Evolutionary conservation across 139 green algal species (phyloP), one percentile per base, ranked within the genome.

Genomic region (Diplosphaera chodatii): DNA sequence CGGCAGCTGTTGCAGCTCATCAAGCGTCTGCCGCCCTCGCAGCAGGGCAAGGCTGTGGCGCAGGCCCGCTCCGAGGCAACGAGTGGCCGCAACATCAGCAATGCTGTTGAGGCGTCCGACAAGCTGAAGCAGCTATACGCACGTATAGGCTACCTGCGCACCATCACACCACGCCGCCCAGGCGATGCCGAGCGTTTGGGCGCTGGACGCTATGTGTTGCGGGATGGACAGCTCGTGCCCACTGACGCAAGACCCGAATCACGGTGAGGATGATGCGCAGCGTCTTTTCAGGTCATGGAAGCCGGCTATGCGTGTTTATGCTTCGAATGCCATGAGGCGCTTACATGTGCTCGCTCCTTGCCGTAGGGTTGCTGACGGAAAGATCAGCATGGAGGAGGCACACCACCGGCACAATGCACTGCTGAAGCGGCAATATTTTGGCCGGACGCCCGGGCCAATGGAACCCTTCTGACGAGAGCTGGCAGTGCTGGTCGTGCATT

Each of bases 361-460:
- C n/a, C n/a, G 68, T 78, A 93, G 89, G 29, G 89, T 89, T 0
- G 82, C 84, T 0, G 86, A 93, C 55, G 83, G 85, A 32, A 84
- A 71, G 5, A 81, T 93, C 1, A 76, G 64, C 30, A 82, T 85
- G 70, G 75, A 89, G 0, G 89, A 94, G 22, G 88, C 85, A 27
- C 64, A 75, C 22, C 48, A 73, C 31, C 74, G 75, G 18, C 83
- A 91, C 55, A 33, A 88, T 1, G 70, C 73, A 63, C 82, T 91
- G 33, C 73, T 91, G 30, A 78, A 80, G 66, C 72, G 86, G 62
- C 86, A 91, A 76, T 65, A 86, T 70, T 91, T 87, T 80, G 86
- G 86, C 3, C 56, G 74, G 48, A 59, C 48, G 18, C 48, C 48
- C 3, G 48, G 48, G 48, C 48, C 48, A 18, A 10, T 3, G 23